Conservation (phyloP, 805 yeast species). For the Sugiyamaella valdiviana region DNA sequence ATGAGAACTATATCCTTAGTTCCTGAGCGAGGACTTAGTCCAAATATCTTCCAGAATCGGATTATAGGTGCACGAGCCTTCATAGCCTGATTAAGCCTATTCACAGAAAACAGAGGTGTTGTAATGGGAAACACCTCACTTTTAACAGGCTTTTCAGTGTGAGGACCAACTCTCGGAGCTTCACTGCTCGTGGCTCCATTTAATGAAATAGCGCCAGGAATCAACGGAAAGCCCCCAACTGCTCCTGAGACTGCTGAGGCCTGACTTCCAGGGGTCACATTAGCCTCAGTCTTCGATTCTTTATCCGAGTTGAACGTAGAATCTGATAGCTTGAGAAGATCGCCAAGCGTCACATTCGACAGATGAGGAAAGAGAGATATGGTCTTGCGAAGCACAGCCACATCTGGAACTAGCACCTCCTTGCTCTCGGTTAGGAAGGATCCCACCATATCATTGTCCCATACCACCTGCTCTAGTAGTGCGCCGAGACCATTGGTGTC, state of each 20-base stretch:
- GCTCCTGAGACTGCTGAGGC: background rate
- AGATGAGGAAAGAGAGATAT: conserved; percentile 13
- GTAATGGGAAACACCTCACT: conserved; percentile 16
- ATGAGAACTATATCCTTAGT: conserved; percentile 27
- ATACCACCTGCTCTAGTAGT: conserved; percentile 32
- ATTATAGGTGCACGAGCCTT: conserved; percentile 35
- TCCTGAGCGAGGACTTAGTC: conserved; percentile 30
- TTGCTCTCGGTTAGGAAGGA: conserved; percentile 16
- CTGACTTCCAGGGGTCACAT: background rate
- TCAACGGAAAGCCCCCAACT: background rate
- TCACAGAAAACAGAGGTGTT: conserved; percentile 15
- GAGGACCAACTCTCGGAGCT: background rate
- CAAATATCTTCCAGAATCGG: conserved; percentile 36
- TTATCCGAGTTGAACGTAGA: conserved; percentile 6
- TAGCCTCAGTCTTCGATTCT: background rate
- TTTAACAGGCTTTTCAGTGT: background rate
- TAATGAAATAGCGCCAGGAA: background rate
- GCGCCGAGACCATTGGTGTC: conserved; percentile 20
- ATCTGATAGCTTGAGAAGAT: conserved; percentile 6
- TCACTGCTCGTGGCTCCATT: background rate
- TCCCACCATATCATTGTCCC: conserved; percentile 29
- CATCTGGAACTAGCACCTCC: conserved; percentile 11
- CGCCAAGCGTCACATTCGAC: conserved; percentile 3
- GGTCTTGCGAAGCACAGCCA: conserved; percentile 9
- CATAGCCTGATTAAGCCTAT: conserved; percentile 21